Percentiles rank a stretch among this genome's conserved stretches.
Conservation (phyloP, 208 protist species). For the Leishmania martiniquensis region DNA sequence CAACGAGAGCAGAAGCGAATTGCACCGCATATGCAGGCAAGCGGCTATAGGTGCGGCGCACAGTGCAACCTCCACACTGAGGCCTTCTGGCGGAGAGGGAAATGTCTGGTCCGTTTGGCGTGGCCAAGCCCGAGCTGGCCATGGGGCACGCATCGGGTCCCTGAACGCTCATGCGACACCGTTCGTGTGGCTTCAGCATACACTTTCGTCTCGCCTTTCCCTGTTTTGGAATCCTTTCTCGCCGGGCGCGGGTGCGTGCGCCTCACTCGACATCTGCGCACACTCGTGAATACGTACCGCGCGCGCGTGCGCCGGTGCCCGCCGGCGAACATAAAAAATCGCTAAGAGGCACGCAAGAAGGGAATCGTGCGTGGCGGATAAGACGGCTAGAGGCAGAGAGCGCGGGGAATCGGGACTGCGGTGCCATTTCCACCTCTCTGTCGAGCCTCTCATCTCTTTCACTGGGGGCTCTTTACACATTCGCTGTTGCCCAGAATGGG, state of each 20-base stretch:
- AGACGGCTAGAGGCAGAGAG: neutral
- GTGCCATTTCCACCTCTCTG: neutral
- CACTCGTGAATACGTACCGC: neutral
- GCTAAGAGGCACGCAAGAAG: neutral
- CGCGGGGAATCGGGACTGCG: neutral
- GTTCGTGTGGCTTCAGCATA: neutral
- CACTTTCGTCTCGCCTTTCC: neutral
- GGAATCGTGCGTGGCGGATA: neutral
- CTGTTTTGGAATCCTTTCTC: neutral
- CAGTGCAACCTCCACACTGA: neutral
- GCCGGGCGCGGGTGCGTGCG: neutral
- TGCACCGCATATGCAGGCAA: neutral
- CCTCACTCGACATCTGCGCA: neutral
- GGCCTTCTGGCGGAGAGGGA: neutral
- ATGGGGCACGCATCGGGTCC: neutral
- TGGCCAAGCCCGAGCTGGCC: neutral
- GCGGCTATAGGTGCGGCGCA: neutral
- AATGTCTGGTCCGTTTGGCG: neutral
- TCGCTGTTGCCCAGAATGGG: no score
- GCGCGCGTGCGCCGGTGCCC: neutral
- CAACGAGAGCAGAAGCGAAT: neutral
- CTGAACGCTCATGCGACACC: neutral
- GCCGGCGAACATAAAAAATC: neutral
- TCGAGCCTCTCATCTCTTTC: neutral
- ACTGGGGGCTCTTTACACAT: neutral